Evolutionary conservation across 2,329 filamentous ascomycete species (phyloP).

Genomic region (Madurella fahalii): DNA sequence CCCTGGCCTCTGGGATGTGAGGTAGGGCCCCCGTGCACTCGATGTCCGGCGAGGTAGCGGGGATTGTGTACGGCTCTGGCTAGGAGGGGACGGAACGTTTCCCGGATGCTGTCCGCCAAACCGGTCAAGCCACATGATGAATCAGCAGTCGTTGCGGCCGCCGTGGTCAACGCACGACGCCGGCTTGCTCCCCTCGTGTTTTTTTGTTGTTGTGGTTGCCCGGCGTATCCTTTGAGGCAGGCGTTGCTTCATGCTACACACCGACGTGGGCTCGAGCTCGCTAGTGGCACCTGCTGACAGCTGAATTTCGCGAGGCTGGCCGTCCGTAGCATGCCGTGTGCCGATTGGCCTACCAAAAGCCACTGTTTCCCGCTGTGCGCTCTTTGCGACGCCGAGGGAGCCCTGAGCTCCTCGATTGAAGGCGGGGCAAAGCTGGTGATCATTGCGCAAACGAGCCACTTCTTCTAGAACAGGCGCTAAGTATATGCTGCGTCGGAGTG

Average conservation of each 20-base stretch:
- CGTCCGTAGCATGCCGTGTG: no score
- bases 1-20: constrained; percentile 64
- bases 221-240: not conserved
- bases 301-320: no score
- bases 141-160: constrained; percentile 1
- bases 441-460: no score
- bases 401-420: no score
- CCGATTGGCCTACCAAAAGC: no score
- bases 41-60: constrained; percentile 65
- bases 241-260: not conserved
- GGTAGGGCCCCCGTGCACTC: constrained; percentile 63
- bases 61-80: constrained; percentile 63
- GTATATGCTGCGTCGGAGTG: no score
- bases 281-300: no score
- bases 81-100: constrained; percentile 51
- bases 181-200: not conserved
- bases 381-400: no score
- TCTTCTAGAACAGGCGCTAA: no score
- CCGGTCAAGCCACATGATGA: constrained; percentile 84
- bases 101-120: constrained; percentile 64
- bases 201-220: not conserved
- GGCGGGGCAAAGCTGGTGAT: no score
- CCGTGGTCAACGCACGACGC: not conserved
- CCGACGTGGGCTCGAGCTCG: no score
- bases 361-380: no score